phyloP scores from a whole-genome alignment of 2,329 filamentous ascomycete genomes.

The Fusarium fracticaudum region DNA sequence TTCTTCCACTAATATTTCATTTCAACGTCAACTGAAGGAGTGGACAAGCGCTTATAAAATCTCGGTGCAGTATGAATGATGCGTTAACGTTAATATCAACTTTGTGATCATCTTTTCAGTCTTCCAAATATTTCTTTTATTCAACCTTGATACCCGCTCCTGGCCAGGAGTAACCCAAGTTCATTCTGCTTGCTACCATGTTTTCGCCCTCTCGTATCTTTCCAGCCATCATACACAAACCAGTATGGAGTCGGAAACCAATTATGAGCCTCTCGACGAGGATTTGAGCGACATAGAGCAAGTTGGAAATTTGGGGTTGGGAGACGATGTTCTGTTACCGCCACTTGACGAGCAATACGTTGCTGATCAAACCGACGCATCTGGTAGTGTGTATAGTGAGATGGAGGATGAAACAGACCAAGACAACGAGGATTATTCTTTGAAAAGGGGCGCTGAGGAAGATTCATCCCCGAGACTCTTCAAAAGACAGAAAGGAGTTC shows the following conservation, averaged over 20 bases:
- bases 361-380: constrained; percentile 10
- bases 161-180: constrained; percentile 4
- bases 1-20: neutral
- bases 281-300: constrained; percentile 14
- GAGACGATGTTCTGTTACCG: neutral
- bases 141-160: neutral
- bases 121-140: neutral
- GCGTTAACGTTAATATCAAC: constrained; percentile 1
- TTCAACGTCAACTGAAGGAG: neutral
- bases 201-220: constrained; percentile 35
- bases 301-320: constrained; percentile 18
- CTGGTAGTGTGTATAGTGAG: constrained; percentile 23
- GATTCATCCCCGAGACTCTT: constrained; percentile 46
- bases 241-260: constrained; percentile 47
- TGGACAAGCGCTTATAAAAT: neutral
- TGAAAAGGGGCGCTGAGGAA: constrained; percentile 46
- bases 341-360: neutral
- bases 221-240: constrained; percentile 32
- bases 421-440: constrained; percentile 23
- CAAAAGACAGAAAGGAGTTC: constrained; percentile 56
- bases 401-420: constrained; percentile 17
- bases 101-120: neutral
- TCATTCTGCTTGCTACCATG: constrained; percentile 41
- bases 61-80: constrained; percentile 8
- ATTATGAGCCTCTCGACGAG: constrained; percentile 25